Base-by-base conservation (phyloP, 106 monocot genomes). In the Hemerocallis citrina region DNA sequence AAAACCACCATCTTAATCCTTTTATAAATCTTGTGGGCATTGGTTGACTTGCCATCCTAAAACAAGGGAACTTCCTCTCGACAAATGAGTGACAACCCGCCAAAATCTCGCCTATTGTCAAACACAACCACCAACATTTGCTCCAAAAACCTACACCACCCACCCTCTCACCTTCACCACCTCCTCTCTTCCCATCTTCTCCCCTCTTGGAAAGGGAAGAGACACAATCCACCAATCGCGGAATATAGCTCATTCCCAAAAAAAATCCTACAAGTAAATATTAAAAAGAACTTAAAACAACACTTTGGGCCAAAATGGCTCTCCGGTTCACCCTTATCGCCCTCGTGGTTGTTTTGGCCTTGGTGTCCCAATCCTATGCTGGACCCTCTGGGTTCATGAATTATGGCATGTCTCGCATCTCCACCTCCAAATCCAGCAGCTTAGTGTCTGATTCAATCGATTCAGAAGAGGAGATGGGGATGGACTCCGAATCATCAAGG, bases 381-480 rank as follows among this genome's bases (percentile, higher is more conserved):
- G 45, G 45, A 38, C 11, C 8, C 11, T 38, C 11, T 38, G 37
- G 37, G 11, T 5, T 7, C 8, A 11, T n/a, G 15, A 8, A 11
- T 4, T 45, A 8, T 45, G 14, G 14, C 4, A 13, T 4, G 45
- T 4, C 45, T 4, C 4, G 14, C 4, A 16, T 4, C 14, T 4
- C 45, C 45, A 4, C 15, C 14, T 45, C 0, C 45, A 4, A 16
- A 4, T 8, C 45, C 52, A 43, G 49, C 12, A 65, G 43, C 46
- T 17, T 52, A 16, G 24, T 63, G 15, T 70, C 70, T 5, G 59
- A 70, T 24, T 71, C 64, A 70, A 28, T 61, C 29, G 39, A 33
- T 35, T 48, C 67, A n/a, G 72, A 77, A 11, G 72, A 70, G 30
- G 64, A 64, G 69, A 59, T 64, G 69, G 44, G n/a, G 42, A 35